Conservation (phyloP, 345 rosid genomes). For the Reutealis trisperma region DNA sequence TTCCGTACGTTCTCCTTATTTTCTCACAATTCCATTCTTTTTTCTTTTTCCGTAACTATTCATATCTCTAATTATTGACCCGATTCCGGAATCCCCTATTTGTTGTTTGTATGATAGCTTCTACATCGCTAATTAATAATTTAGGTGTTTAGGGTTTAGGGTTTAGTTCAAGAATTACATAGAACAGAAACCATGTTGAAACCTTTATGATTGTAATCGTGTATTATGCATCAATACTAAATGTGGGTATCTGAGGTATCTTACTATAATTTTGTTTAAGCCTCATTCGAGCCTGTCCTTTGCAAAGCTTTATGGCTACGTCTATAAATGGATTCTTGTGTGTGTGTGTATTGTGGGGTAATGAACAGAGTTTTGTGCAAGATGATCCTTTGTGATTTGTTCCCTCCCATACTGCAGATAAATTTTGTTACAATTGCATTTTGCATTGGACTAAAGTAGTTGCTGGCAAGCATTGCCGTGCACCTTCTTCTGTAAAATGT, state of each 20-base stretch:
- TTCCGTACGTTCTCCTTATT: slow-evolving; percentile 55
- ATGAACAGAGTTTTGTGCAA: no score
- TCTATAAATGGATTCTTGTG: neutral
- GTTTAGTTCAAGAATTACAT: no score
- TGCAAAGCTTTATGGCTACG: neutral
- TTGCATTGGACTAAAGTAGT: slow-evolving; percentile 77
- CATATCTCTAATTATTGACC: neutral
- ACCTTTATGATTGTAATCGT: neutral
- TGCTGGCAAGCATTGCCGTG: slow-evolving; percentile 47
- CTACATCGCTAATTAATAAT: no score
- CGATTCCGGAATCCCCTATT: neutral
- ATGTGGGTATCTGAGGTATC: neutral
- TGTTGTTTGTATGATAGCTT: neutral
- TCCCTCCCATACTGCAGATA: slow-evolving; percentile 50
- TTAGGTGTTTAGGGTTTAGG: no score
- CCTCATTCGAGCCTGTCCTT: neutral
- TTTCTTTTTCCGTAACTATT: neutral
- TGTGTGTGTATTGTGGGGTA: neutral
- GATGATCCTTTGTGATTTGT: neutral
- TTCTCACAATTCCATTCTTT: slow-evolving; percentile 5
- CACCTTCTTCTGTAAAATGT: slow-evolving; percentile 59
- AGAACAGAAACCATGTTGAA: neutral
- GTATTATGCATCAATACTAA: neutral
- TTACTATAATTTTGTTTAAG: neutral
- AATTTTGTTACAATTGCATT: slow-evolving; percentile 82